Evolutionary conservation across 495 filamentous ascomycete species (phyloP), one percentile per base, ranked within the genome.

Genomic region (Daldinia caldariorum): DNA sequence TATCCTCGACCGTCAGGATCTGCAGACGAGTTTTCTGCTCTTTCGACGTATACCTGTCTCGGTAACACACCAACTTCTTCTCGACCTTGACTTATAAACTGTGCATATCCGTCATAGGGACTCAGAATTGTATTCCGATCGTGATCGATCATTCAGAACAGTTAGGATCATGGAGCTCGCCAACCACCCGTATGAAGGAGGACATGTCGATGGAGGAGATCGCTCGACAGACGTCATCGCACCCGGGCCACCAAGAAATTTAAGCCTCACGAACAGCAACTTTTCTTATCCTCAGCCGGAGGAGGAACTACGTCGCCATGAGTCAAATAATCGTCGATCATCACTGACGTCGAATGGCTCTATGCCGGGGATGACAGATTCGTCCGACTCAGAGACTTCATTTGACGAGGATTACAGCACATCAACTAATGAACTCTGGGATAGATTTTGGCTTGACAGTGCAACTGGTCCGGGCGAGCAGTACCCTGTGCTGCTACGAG

Each of bases 361-460:
- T 20, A 32, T 73, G 38, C 75, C 73, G 22, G 70, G 70, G 41
- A 75, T 77, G 75, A 77, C 75, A 41, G 75, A 77, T 47, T 62
- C 75, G 6, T 77, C 75, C 5, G 75, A 77, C 37, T 77, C 75
- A 9, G 75, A 77, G 12, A 59, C 66, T 38, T 77, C 75, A 32
- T 71, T 70, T 26, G 75, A 77, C 0, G 75, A 75, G 14, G 72
- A 75, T 29, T 75, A 75, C 53, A 77, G 73, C 16, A 70, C 72
- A 53, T 67, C 75, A 31, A 73, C 72, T 31, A 66, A 67, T 31
- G 75, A 75, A 29, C 51, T 75, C 16, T 75, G 75, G 72, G 73
- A 77, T 63, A 77, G 59, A 29, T 77, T 77, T 45, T 77, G 75
- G 75, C 75, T 45, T 3, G 67, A 75, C 12, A 63, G 55, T 13